Evolutionary conservation across 768 basidiomycete genomes (phyloP), one percentile per base, ranked within the genome.

Genomic region (Phaffia australis): DNA sequence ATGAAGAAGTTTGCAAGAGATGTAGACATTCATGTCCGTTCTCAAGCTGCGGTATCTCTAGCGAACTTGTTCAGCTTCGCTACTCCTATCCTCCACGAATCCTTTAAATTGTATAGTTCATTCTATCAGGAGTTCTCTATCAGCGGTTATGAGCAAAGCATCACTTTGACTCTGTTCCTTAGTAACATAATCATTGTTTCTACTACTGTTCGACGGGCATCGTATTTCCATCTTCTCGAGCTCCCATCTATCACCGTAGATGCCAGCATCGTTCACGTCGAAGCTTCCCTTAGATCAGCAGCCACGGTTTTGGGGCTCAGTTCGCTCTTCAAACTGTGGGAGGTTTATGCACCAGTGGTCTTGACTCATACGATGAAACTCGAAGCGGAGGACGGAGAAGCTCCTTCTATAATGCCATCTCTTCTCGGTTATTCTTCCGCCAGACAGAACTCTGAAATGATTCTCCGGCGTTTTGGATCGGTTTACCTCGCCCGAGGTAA

Each of bases 141-240:
- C 29, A 79, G 80, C 16, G 74, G 71, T 18, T 74, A 27, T 23
- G 66, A 57, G 48, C 66, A 79, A 48, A 87, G 88, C 79, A 78
- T 87, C 61, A 89, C 86, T 15, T 83, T 85, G 51, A 80, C 85
- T 32, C 79, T 90, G 32, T 83, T 81, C 23, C 78, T 87, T 18
- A 86, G 83, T 30, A 90, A 89, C 76, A 82, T 86, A 69, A 85
- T 89, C 81, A 54, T 73, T 35, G 62, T 58, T 18, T 66, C 70
- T 23, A 58, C 89, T 0, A 81, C 82, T 1, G 82, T 87, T 25
- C 81, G 93, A 30, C 83, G 89, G 19, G 87, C 85, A 3, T 82
- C 90, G 1, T 91, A 94, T 73, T 92, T 87, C 84, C 87, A 94
- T 75, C 74, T 98, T 58, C 78, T 97, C 67, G 90, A 93, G 74